phyloP scores from a whole-genome alignment of 805 yeast species.

The Cyberlindnera subsufficiens region DNA sequence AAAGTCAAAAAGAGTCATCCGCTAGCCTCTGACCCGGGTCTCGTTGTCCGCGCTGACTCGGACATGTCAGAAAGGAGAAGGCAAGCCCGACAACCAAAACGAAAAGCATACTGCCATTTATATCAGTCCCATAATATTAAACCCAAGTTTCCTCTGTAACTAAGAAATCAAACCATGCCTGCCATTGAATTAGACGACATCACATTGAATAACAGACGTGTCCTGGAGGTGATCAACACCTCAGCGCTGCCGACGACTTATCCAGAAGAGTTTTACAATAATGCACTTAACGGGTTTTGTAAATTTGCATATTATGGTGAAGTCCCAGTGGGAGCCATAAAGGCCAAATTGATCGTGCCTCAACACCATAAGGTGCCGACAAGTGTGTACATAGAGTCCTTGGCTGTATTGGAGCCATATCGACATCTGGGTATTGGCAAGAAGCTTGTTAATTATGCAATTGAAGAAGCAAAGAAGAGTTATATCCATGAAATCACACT shows the following conservation, averaged over 20 bases:
- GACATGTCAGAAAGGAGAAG: too few relatives aligned
- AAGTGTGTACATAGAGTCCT: conserved; percentile 55
- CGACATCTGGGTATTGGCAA: conserved; percentile 56
- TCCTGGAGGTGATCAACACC: conserved; percentile 50
- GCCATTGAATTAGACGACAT: conserved; percentile 48
- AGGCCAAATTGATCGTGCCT: conserved; percentile 45
- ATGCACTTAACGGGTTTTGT: conserved; percentile 43
- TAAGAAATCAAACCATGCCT: conserved; percentile 11
- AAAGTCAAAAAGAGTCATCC: too few relatives aligned
- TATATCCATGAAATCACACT: conserved; percentile 47
- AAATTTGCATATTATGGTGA: conserved; percentile 63
- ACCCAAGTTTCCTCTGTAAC: background rate
- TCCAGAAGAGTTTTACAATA: conserved; percentile 47
- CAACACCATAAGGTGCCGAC: conserved; percentile 41
- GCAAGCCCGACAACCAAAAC: too few relatives aligned
- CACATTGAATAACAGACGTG: conserved; percentile 54
- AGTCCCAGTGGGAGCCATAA: conserved; percentile 75
- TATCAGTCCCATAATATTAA: too few relatives aligned
- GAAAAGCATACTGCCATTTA: too few relatives aligned
- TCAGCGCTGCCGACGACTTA: conserved; percentile 46
- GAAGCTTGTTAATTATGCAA: conserved; percentile 49
- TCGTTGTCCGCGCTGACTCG: too few relatives aligned
- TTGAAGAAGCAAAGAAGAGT: conserved; percentile 47
- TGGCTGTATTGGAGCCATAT: conserved; percentile 66
- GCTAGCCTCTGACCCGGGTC: too few relatives aligned